phyloP scores from a whole-genome alignment of 495 filamentous ascomycete species.

The Podospora comata region DNA sequence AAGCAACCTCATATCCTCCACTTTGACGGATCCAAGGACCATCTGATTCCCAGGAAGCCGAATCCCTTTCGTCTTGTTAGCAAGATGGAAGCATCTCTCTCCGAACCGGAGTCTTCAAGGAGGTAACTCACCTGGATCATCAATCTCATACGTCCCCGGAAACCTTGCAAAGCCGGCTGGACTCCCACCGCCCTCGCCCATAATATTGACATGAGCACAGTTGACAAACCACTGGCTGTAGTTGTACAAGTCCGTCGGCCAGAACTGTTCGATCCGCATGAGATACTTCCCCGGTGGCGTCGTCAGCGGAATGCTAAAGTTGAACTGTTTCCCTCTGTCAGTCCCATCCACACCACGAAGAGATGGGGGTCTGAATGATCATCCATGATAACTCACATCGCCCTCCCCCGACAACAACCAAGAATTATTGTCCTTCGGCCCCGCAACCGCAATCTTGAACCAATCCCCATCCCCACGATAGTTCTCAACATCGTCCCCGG shows the following conservation, averaged over 20 bases:
- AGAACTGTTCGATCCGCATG: conserved; percentile 44
- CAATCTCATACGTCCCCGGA: conserved; percentile 19
- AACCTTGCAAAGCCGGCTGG: conserved; percentile 18
- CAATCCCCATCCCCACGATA: conserved; percentile 31
- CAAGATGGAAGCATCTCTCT: neutral
- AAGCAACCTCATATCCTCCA: conserved; percentile 17
- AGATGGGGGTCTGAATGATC: neutral
- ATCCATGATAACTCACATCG: conserved; percentile 7
- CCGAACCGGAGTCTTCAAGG: too few species aligned
- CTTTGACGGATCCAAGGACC: conserved; percentile 9
- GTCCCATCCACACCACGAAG: neutral
- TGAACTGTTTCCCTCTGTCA: conserved; percentile 17
- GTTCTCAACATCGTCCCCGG: conserved; percentile 16
- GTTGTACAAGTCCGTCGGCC: conserved; percentile 21
- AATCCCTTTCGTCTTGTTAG: conserved; percentile 5
- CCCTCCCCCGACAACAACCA: conserved; percentile 11
- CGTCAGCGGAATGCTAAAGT: conserved; percentile 37
- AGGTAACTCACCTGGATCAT: conserved; percentile 18
- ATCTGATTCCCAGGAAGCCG: conserved; percentile 13
- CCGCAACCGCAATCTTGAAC: conserved; percentile 31
- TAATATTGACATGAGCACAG: conserved; percentile 24
- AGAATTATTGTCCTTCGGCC: conserved; percentile 11
- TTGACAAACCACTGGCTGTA: conserved; percentile 25
- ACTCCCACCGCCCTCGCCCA: conserved; percentile 14
- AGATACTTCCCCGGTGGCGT: conserved; percentile 46